These are phyloP conservation scores for Podaxis sp. DNA, from an alignment of 768 basidiomycete genomes.

Conservation along the genomic window DNA sequence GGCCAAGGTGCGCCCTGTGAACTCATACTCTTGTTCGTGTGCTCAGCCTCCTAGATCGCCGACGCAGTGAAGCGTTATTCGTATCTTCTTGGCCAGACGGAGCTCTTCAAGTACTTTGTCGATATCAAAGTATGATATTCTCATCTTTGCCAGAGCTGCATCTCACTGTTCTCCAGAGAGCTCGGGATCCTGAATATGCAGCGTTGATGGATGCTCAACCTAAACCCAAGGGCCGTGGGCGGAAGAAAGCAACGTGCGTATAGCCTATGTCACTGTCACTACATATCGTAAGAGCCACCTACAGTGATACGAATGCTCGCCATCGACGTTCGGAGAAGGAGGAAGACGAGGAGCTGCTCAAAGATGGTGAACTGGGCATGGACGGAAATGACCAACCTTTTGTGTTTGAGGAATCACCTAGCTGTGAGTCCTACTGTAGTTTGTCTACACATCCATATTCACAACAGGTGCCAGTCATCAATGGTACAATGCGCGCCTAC, in stretches of 20 bases:
- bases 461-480: constrained; percentile 58
- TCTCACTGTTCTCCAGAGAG: constrained; percentile 47
- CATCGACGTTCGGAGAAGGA: constrained; percentile 98
- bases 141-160: constrained; percentile 5
- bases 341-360: constrained; percentile 93
- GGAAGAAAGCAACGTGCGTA: constrained; percentile 61
- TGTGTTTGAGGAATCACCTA: constrained; percentile 93
- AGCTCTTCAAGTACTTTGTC: constrained; percentile 97
- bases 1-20: constrained; percentile 58
- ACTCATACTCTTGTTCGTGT: background rate
- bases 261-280: background rate
- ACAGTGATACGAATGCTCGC: constrained; percentile 72
- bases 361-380: constrained; percentile 77
- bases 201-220: constrained; percentile 85
- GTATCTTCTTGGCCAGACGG: constrained; percentile 97
- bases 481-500: constrained; percentile 89
- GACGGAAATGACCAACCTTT: constrained; percentile 88
- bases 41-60: constrained; percentile 54
- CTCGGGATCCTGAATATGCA: constrained; percentile 92
- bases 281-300: constrained; percentile 5
- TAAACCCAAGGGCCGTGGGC: constrained; percentile 80
- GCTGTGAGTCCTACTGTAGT: constrained; percentile 52
- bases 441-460: background rate
- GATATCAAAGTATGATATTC: constrained; percentile 77
- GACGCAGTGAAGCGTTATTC: constrained; percentile 97